phyloP scores from a whole-genome alignment of 148 eudicot genomes.

The Pharnaceum exiguum region DNA sequence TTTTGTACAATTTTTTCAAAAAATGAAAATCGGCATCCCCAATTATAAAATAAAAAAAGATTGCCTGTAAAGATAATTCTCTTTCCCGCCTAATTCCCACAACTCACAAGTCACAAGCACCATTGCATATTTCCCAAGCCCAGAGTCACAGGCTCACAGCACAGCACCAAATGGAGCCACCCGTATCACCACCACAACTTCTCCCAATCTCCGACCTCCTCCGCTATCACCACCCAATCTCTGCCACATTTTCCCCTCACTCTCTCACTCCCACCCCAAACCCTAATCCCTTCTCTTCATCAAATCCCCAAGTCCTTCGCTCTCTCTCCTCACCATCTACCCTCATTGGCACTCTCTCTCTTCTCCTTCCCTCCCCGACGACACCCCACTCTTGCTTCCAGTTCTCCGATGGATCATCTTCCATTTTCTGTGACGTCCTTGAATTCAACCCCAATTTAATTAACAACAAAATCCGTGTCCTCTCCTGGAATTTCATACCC shows the following conservation, averaged over 20 bases:
- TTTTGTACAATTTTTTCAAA: too few species aligned
- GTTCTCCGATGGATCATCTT: slow-evolving; percentile 47
- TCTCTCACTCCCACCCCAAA: slow-evolving; percentile 5
- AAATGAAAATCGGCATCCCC: too few species aligned
- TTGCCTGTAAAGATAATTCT: too few species aligned
- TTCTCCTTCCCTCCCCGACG: slow-evolving; percentile 3
- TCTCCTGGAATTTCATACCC: slow-evolving; percentile 83
- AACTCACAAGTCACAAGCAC: too few species aligned
- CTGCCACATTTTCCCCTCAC: slow-evolving; percentile 44
- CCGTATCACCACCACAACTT: too few species aligned
- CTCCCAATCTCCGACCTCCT: slow-evolving; percentile 53
- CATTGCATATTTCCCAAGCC: too few species aligned
- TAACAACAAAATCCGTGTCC: slow-evolving; percentile 37
- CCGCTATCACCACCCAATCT: slow-evolving; percentile 40
- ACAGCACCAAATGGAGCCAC: too few species aligned
- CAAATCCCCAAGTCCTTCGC: slow-evolving; percentile 29
- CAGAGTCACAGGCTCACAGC: too few species aligned
- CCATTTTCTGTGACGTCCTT: slow-evolving; percentile 63
- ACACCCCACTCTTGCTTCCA: slow-evolving; percentile 40
- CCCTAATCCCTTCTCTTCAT: slow-evolving; percentile 15
- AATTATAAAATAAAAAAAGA: too few species aligned
- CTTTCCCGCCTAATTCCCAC: too few species aligned
- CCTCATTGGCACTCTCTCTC: slow-evolving; percentile 42
- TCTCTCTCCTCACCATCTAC: slow-evolving; percentile 37
- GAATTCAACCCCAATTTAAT: slow-evolving; percentile 40